phyloP scores from a whole-genome alignment of 345 rosid species.

The Firmiana major region DNA sequence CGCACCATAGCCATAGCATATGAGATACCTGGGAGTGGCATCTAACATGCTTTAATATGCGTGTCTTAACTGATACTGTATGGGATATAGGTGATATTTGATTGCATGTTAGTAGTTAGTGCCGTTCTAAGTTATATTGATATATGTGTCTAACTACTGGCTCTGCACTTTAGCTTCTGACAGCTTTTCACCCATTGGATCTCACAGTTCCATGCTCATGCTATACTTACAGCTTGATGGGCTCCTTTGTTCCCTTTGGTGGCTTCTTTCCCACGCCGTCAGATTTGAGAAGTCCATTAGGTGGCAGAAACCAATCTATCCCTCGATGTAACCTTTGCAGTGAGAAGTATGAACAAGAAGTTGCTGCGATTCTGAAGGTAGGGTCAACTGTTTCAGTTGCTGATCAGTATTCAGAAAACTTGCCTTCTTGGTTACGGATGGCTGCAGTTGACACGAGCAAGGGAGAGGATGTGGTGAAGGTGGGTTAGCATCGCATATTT shows the following conservation, averaged over 20 bases:
- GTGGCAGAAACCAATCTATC: constrained; percentile 25
- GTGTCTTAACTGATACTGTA: not conserved
- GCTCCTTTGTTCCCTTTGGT: constrained; percentile 74
- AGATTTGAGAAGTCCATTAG: constrained; percentile 38
- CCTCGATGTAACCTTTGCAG: constrained; percentile 53
- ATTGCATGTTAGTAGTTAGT: not conserved
- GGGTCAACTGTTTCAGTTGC: constrained; percentile 35
- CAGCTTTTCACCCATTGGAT: constrained; percentile 20
- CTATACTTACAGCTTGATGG: constrained; percentile 59
- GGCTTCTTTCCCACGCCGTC: constrained; percentile 60
- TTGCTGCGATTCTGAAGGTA: constrained; percentile 33
- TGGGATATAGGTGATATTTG: not conserved
- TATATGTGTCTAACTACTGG: not conserved
- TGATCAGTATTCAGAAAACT: constrained; percentile 38
- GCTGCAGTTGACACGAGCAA: constrained; percentile 34
- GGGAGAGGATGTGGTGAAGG: constrained; percentile 37
- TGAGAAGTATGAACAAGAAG: constrained; percentile 60
- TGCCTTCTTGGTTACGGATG: constrained; percentile 49
- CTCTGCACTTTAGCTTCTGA: constrained; percentile 20
- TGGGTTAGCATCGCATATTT: constrained; percentile 22
- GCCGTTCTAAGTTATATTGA: not conserved
- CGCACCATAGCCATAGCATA: not conserved
- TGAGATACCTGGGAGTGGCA: not conserved
- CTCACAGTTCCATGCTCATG: constrained; percentile 40
- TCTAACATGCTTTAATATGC: not conserved